Conservation (phyloP, 2,329 filamentous ascomycete species). For the Claviceps monticola region DNA sequence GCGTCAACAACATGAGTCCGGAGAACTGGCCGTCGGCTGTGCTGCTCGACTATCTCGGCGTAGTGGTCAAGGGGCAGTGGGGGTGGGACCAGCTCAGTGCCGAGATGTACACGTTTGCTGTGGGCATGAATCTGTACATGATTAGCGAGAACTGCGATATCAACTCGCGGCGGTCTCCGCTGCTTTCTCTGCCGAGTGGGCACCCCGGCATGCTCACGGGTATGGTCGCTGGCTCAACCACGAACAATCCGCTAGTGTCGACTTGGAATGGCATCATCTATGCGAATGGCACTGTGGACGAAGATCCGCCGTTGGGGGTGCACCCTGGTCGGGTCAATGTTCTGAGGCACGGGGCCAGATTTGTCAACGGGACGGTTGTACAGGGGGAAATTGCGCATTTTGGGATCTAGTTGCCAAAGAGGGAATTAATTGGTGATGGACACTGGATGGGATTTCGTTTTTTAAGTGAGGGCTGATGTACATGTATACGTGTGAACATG, state of each 20-base stretch:
- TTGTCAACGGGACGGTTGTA: slow-evolving; percentile 13
- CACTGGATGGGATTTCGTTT: too few species aligned
- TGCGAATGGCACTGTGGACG: slow-evolving; percentile 15
- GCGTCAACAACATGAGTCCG: slow-evolving; percentile 15
- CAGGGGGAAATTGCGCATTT: background rate
- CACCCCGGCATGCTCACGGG: background rate
- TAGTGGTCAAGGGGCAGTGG: slow-evolving; percentile 13
- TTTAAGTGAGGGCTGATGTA: too few species aligned
- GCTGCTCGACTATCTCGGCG: slow-evolving; percentile 18
- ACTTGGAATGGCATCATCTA: slow-evolving; percentile 18
- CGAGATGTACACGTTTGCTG: slow-evolving; percentile 17
- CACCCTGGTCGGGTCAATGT: slow-evolving; percentile 10
- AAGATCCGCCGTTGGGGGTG: slow-evolving; percentile 11
- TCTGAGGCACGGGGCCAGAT: slow-evolving; percentile 14
- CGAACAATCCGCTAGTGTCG: background rate
- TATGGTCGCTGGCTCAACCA: background rate
- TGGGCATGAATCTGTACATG: slow-evolving; percentile 18
- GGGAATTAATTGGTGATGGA: too few species aligned
- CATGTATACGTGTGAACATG: too few species aligned
- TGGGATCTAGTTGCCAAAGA: background rate
- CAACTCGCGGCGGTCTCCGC: slow-evolving; percentile 10
- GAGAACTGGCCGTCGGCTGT: slow-evolving; percentile 18
- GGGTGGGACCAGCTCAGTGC: slow-evolving; percentile 17
- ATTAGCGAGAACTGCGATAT: slow-evolving; percentile 20
- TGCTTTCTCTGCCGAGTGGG: slow-evolving; percentile 6